Conservation (phyloP, 1,284 basidiomycete species). For the Uromyces viciae-fabae region DNA sequence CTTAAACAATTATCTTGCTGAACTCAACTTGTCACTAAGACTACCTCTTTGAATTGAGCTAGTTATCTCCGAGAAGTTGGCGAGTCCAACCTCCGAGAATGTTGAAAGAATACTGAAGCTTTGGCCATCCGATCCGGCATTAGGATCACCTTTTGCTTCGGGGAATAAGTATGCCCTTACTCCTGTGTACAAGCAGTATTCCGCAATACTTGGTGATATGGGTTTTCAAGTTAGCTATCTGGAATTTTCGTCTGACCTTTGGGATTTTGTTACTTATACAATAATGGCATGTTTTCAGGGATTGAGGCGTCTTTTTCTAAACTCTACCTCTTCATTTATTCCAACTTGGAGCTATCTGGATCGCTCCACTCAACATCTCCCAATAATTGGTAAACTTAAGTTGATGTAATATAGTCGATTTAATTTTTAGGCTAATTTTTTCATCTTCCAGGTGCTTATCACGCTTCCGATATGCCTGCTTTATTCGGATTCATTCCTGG, state of each 20-base stretch:
- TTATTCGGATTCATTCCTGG: conserved; percentile 21
- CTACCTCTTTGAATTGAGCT: neutral
- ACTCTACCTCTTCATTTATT: neutral
- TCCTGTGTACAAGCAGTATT: conserved; percentile 40
- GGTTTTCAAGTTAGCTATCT: conserved; percentile 28
- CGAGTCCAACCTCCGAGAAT: neutral
- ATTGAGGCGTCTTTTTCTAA: conserved; percentile 2
- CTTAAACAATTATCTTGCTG: neutral
- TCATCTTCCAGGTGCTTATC: conserved; percentile 15
- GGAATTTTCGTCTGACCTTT: neutral
- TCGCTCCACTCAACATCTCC: neutral
- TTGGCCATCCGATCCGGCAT: conserved; percentile 31
- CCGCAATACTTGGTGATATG: conserved; percentile 34
- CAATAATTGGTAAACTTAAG: conserved; percentile 19
- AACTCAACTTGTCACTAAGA: neutral
- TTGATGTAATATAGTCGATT: neutral
- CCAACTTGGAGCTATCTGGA: conserved; percentile 39
- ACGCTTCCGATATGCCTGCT: conserved; percentile 4
- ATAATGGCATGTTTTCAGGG: neutral
- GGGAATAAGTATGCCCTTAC: conserved; percentile 25
- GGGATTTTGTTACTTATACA: neutral
- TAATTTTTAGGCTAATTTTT: neutral
- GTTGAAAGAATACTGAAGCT: neutral
- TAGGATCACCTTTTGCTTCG: conserved; percentile 32
- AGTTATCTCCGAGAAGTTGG: conserved; percentile 30